phyloP scores from a whole-genome alignment of 805 yeast genomes.

The Yarrowia deformans region DNA sequence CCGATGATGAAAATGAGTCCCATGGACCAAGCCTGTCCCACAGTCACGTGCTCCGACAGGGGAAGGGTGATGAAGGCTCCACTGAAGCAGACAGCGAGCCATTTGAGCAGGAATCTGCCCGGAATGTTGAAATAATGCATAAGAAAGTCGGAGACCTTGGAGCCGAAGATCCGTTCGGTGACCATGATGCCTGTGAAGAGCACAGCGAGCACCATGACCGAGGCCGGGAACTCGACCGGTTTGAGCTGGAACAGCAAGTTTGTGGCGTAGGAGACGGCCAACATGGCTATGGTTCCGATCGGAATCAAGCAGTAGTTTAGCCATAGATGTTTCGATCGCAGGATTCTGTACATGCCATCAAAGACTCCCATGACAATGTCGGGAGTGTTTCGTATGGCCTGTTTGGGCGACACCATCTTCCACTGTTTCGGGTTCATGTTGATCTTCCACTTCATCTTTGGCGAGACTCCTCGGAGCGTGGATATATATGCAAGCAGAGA shows the following conservation, averaged over 20 bases:
- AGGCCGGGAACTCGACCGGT: slow-evolving; percentile 29
- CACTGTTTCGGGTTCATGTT: background rate
- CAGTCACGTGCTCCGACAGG: slow-evolving; percentile 16
- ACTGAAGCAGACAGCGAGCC: slow-evolving; percentile 30
- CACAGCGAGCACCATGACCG: slow-evolving; percentile 31
- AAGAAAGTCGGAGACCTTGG: background rate
- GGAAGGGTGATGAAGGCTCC: slow-evolving; percentile 36
- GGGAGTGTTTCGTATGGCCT: background rate
- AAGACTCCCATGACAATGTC: background rate
- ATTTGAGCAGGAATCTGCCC: slow-evolving; percentile 25
- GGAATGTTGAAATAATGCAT: slow-evolving; percentile 26
- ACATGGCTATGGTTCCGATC: slow-evolving; percentile 24
- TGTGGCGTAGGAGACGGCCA: slow-evolving; percentile 15
- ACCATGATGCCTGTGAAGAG: slow-evolving; percentile 21
- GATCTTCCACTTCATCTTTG: background rate
- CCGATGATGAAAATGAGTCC: slow-evolving; percentile 37
- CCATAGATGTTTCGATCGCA: slow-evolving; percentile 9
- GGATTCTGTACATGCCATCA: slow-evolving; percentile 2
- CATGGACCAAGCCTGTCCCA: slow-evolving; percentile 38
- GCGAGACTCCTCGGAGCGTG: no score
- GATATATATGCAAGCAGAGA: no score
- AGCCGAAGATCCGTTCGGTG: slow-evolving; percentile 19
- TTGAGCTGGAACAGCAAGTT: slow-evolving; percentile 34
- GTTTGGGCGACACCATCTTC: background rate
- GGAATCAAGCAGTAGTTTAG: slow-evolving; percentile 17